Base-by-base conservation (phyloP, 2,329 filamentous ascomycete genomes). In the Iodosphaeria phyllophila region DNA sequence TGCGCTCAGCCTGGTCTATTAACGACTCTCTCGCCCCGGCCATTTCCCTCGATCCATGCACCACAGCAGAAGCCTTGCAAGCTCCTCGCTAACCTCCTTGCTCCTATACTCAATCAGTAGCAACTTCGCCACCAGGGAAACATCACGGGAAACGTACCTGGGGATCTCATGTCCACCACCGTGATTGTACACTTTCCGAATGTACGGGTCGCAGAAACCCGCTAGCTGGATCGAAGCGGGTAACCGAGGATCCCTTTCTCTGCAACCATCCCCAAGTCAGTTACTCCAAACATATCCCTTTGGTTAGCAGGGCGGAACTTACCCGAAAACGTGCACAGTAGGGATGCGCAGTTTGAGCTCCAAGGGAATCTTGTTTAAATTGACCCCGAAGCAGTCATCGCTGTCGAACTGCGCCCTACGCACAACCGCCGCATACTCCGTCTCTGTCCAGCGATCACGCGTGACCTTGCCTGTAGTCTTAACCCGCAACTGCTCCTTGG, bases 261-360 rank as follows among this genome's bases (percentile, higher is more conserved):
- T n/a, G n/a, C n/a, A n/a, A n/a, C n/a, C n/a, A n/a, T n/a, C n/a
- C n/a, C n/a, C n/a, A n/a, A n/a, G n/a, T n/a, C n/a, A n/a, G n/a
- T n/a, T n/a, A n/a, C n/a, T n/a, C n/a, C n/a, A n/a, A n/a, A n/a
- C n/a, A n/a, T n/a, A n/a, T n/a, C n/a, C n/a, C n/a, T n/a, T n/a
- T n/a, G n/a, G n/a, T n/a, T n/a, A n/a, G n/a, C n/a, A n/a, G n/a
- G n/a, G n/a, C n/a, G n/a, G n/a, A n/a, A n/a, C n/a, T n/a, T n/a
- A n/a, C 5, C 29, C 29, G 7, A 28, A 44, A 13, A 41, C 28
- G 19, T 44, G 42, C 8, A 36, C 35, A 5, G 40, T 44, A 6
- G 43, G 43, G 18, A 46, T 43, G 11, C 38, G 29, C 8, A 46
- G 38, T 26, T 42, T 46, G 11, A 46, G 25, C 26, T 44, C 38